A percentile compares a stretch with the other conserved stretches of the same genome.
Conservation (phyloP, 1,284 basidiomycete species). For the Boletellus sp. region DNA sequence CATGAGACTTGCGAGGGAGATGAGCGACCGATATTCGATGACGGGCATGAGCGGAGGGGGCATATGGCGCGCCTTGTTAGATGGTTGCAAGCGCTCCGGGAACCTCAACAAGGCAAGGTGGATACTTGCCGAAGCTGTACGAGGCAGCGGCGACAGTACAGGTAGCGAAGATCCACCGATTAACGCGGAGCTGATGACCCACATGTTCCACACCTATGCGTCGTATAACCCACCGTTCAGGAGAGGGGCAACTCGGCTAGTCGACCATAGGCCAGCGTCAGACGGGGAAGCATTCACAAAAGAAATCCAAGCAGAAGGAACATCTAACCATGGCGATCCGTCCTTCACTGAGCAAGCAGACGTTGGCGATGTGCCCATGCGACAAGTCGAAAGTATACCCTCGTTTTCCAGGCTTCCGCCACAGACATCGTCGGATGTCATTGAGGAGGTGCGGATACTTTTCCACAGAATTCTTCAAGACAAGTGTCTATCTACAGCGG, state of each 20-base stretch:
- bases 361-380: not conserved
- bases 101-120: conserved; percentile 83
- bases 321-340: not conserved
- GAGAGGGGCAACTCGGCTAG: conserved; percentile 42
- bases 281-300: conserved; percentile 11
- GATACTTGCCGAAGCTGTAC: conserved; percentile 87
- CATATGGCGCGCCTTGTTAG: conserved; percentile 77
- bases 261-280: conserved; percentile 21
- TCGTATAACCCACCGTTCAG: conserved; percentile 71
- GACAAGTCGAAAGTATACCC: conserved; percentile 16
- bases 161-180: conserved; percentile 38
- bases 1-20: conserved; percentile 75
- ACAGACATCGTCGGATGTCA: conserved; percentile 68
- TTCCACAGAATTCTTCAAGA: conserved; percentile 69
- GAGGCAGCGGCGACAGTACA: conserved; percentile 23
- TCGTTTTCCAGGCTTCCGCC: conserved; percentile 65
- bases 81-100: conserved; percentile 83
- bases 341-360: not conserved
- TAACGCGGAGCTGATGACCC: conserved; percentile 74
- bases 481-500: conserved; percentile 16
- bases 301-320: not conserved
- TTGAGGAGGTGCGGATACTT: conserved; percentile 69
- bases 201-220: conserved; percentile 88
- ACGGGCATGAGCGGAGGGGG: conserved; percentile 37
- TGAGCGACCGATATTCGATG: conserved; percentile 51